Percentiles rank a stretch among this genome's conserved stretches.
Conservation (phyloP, 1,284 basidiomycete genomes). For the Wallemia ichthyophaga region DNA sequence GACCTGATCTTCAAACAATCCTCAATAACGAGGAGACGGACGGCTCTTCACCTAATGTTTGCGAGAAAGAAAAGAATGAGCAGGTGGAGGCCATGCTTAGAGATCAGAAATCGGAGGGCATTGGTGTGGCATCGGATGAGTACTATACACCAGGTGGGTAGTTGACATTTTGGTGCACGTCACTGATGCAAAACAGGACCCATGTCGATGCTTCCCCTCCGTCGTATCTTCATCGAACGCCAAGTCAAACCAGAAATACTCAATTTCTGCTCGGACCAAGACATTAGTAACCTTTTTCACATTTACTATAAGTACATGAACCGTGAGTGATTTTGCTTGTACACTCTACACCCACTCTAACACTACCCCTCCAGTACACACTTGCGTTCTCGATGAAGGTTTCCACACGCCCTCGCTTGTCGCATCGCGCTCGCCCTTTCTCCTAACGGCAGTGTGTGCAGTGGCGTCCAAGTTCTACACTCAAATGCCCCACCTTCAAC, state of each 20-base stretch:
- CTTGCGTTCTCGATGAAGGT: constrained; percentile 39
- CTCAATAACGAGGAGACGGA: constrained; percentile 8
- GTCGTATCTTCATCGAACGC: constrained; percentile 61
- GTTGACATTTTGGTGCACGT: constrained; percentile 1
- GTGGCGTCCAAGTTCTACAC: constrained; percentile 74
- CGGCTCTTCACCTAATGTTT: neutral
- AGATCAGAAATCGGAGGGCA: constrained; percentile 8
- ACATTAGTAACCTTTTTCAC: constrained; percentile 64
- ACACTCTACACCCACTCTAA: constrained; percentile 5
- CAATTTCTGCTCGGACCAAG: constrained; percentile 46
- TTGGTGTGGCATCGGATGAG: constrained; percentile 62
- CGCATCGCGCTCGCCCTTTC: constrained; percentile 65
- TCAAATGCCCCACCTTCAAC: constrained; percentile 50
- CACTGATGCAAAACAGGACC: constrained; percentile 23
- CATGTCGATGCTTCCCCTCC: constrained; percentile 54
- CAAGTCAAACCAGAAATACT: constrained; percentile 71
- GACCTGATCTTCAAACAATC: constrained; percentile 2
- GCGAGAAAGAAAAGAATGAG: constrained; percentile 5
- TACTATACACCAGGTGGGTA: constrained; percentile 72
- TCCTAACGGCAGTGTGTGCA: constrained; percentile 84
- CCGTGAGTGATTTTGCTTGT: constrained; percentile 5
- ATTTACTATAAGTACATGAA: constrained; percentile 61
- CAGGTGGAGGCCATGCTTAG: neutral
- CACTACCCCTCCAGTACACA: constrained; percentile 20
- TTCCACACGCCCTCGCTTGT: constrained; percentile 79